These are phyloP conservation scores for Stagonosporopsis vannaccii DNA, from an alignment of 2,329 filamentous ascomycete species.

Conservation along the genomic window DNA sequence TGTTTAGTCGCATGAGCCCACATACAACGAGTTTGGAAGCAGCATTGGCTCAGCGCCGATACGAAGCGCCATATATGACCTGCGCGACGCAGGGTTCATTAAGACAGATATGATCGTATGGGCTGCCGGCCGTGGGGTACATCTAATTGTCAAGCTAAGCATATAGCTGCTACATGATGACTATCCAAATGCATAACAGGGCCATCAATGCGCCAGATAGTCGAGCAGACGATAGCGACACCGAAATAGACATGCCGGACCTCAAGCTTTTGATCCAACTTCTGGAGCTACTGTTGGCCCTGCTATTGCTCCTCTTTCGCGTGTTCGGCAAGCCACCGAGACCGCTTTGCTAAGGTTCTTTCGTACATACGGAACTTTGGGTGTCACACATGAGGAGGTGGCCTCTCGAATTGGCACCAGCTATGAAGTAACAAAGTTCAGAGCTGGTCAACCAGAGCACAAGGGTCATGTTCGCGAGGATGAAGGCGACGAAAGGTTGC, in stretches of 20 bases:
- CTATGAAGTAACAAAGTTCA: not conserved
- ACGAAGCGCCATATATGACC: not conserved
- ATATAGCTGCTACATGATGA: not conserved
- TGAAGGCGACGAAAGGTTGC: not conserved
- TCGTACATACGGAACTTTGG: not conserved
- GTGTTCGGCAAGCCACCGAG: not conserved
- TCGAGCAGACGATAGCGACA: not conserved
- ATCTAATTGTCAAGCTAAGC: not conserved
- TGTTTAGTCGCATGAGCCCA: too few relatives aligned
- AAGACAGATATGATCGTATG: not conserved
- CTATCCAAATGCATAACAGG: not conserved
- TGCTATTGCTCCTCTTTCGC: not conserved
- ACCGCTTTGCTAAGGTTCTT: not conserved
- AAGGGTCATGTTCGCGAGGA: not conserved
- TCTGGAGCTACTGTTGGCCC: not conserved
- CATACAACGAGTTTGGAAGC: too few relatives aligned
- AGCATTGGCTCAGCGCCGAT: not conserved
- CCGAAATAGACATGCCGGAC: conserved; percentile 10
- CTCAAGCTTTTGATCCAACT: not conserved
- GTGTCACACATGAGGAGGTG: not conserved
- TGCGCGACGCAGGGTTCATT: not conserved
- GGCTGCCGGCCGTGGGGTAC: too few relatives aligned
- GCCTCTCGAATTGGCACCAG: not conserved
- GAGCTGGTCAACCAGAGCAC: not conserved
- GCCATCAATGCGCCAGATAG: not conserved